These are phyloP conservation scores for Russula virescens DNA, from an alignment of 768 basidiomycete species.

Conservation along the genomic window DNA sequence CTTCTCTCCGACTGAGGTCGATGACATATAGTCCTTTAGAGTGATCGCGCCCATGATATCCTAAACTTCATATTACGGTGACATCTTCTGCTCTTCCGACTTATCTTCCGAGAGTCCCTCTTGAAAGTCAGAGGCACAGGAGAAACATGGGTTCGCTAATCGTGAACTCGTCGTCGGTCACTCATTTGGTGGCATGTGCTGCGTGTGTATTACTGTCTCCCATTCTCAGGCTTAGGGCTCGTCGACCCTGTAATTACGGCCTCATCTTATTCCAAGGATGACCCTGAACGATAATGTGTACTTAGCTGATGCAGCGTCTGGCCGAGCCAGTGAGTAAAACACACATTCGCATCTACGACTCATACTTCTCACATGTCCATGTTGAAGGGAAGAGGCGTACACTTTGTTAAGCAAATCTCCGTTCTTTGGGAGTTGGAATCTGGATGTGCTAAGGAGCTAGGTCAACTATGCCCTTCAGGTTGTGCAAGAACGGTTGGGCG, in stretches of 20 bases:
- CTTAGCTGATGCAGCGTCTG: constrained; percentile 58
- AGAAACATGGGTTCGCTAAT: constrained; percentile 41
- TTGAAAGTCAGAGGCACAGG: constrained; percentile 40
- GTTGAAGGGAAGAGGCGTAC: constrained; percentile 54
- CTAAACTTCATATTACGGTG: constrained; percentile 56
- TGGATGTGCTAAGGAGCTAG: constrained; percentile 52
- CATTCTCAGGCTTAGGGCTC: constrained; percentile 63
- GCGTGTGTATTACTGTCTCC: constrained; percentile 43
- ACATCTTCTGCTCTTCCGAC: constrained; percentile 40
- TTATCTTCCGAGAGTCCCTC: constrained; percentile 46
- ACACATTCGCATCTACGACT: neutral
- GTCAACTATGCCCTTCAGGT: constrained; percentile 47
- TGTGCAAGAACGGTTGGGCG: constrained; percentile 30
- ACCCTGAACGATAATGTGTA: constrained; percentile 33
- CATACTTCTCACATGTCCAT: neutral
- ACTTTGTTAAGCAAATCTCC: constrained; percentile 43
- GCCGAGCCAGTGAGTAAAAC: constrained; percentile 52
- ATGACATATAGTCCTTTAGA: constrained; percentile 59
- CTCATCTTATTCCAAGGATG: constrained; percentile 3
- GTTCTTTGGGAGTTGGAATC: constrained; percentile 72
- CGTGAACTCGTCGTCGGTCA: constrained; percentile 74
- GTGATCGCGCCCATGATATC: constrained; percentile 71
- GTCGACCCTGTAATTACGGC: constrained; percentile 68
- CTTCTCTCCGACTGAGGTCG: neutral
- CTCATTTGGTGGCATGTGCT: constrained; percentile 76